Conservation (phyloP, 257 asterid species). For the Linaria vulgaris region DNA sequence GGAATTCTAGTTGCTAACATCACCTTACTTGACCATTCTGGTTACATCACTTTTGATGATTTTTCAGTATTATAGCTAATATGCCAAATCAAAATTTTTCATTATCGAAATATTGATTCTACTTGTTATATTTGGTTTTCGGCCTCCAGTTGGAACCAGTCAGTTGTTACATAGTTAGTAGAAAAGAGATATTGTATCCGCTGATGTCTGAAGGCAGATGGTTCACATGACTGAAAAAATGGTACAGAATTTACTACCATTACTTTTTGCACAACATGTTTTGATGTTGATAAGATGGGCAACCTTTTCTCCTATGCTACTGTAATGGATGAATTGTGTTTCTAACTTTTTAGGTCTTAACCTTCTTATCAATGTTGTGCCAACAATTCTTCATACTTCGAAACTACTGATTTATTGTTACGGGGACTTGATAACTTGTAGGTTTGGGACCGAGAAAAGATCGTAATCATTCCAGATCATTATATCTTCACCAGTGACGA, state of each 20-base stretch:
- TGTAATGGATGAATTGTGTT: background rate
- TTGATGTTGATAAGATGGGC: background rate
- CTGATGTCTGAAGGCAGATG: background rate
- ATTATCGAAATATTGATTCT: background rate
- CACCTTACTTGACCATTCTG: background rate
- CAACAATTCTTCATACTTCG: background rate
- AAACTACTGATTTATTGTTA: background rate
- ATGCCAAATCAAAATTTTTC: too few species aligned
- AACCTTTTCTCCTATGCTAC: background rate
- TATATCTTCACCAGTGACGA: conserved; percentile 93
- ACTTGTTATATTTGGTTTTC: background rate
- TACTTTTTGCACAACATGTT: background rate
- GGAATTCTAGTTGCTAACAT: background rate
- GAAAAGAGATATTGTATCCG: conserved; percentile 2
- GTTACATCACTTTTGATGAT: too few species aligned
- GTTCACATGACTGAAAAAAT: conserved; percentile 8
- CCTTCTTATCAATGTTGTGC: background rate
- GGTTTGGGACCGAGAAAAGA: conserved; percentile 97
- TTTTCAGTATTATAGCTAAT: too few species aligned
- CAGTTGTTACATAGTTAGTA: background rate
- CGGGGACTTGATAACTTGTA: conserved; percentile 25
- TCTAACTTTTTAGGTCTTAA: background rate
- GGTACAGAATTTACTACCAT: background rate
- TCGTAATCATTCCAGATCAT: conserved; percentile 91
- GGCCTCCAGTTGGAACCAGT: background rate